Base-by-base conservation (phyloP, 345 rosid genomes). In the Citrus mangshanensis region DNA sequence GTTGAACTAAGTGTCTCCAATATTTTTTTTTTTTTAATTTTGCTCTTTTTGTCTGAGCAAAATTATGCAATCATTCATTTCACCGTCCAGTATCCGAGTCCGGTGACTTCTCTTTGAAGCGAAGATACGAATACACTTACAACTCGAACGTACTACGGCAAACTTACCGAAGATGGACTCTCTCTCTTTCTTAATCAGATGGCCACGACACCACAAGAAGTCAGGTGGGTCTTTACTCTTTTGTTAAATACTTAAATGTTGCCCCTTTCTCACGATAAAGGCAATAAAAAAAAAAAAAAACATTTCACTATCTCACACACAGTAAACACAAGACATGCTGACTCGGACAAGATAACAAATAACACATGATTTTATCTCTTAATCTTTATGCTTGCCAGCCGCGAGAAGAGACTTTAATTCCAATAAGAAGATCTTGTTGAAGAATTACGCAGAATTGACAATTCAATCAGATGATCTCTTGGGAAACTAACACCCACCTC, bases 21-120 rank as follows among this genome's bases (percentile, higher is more conserved):
- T 35, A 1, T 35, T 35, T 6, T 35, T 5, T 37, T 9, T 42
- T 10, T 2, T 40, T 9, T 0, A 42, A 40, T 10, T 42, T 42
- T 42, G 1, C 10, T 9, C 4, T 10, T 42, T 66, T 8, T 30
- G 72, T 54, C 18, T 21, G 61, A 25, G 12, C 2, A 42, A 68
- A 16, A 54, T 46, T 54, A 24, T n/a, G 67, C 49, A 38, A 83
- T 46, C 51, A 46, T 46, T 81, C 75, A 74, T 79, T 69, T 37
- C 65, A 68, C 67, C 68, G 56, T 27, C 76, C 75, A 34, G 37
- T 16, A 51, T 51, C 32, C 5, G 56, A 46, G 28, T 19, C 27
- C 1, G 59, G 8, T 70, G 32, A 72, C 82, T 81, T 81, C 72
- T 72, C 85, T 86, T 86, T 16, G 35, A 82, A 80, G 81, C 46